Evolutionary conservation across 805 yeast genomes (phyloP).

Genomic region (Kodamaea fukazawae): DNA sequence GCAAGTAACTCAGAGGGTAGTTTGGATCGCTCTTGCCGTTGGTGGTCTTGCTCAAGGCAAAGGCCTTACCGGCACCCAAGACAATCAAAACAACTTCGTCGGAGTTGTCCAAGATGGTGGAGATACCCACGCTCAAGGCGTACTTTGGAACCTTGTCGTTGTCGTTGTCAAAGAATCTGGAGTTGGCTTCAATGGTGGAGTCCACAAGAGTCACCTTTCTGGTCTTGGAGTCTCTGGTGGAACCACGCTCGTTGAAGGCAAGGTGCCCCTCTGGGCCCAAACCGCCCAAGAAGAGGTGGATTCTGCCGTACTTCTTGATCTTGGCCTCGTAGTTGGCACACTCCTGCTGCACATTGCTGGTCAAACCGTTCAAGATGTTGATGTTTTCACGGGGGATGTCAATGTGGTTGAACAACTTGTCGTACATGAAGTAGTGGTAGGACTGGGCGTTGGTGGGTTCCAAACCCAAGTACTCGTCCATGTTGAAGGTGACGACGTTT

Average conservation of each 20-base stretch:
- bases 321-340: constrained; percentile 48
- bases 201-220: constrained; percentile 47
- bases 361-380: constrained; percentile 53
- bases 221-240: constrained; percentile 43
- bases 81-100: constrained; percentile 52
- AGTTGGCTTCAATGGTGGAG: constrained; percentile 52
- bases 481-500: constrained; percentile 57
- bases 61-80: constrained; percentile 45
- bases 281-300: constrained; percentile 56
- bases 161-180: constrained; percentile 50
- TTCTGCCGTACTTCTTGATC: constrained; percentile 47
- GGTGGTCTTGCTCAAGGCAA: constrained; percentile 47
- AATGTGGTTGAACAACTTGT: constrained; percentile 54
- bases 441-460: constrained; percentile 48
- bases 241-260: constrained; percentile 60
- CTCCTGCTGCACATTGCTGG: constrained; percentile 44
- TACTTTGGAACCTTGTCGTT: constrained; percentile 45
- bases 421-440: constrained; percentile 57
- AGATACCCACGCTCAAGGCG: constrained; percentile 56
- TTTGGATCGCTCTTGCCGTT: constrained; percentile 35
- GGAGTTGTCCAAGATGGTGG: constrained; percentile 55
- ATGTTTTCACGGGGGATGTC: constrained; percentile 52
- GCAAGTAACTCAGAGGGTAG: constrained; percentile 51
- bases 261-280: constrained; percentile 61
- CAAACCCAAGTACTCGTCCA: constrained; percentile 59